Evolutionary conservation across 163 green algal genomes (phyloP).

Genomic region (Smithsoniella earleae): DNA sequence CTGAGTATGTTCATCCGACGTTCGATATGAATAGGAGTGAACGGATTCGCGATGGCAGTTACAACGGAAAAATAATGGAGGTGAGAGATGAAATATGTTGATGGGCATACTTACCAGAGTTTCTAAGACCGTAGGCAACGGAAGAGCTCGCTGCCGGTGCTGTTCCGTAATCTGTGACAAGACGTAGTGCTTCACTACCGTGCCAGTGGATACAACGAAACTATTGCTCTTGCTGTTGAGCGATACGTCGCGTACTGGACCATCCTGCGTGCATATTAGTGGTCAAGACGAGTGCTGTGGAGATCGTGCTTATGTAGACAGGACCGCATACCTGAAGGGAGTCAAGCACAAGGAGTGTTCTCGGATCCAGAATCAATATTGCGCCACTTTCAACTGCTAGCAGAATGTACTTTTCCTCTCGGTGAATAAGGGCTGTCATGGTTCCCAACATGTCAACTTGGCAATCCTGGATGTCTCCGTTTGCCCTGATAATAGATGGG

Average conservation of each 20-base stretch:
- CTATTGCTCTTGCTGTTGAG: background rate
- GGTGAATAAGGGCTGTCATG: background rate
- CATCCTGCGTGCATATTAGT: background rate
- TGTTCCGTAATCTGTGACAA: background rate
- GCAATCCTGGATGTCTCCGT: background rate
- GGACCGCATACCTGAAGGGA: background rate
- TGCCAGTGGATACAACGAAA: background rate
- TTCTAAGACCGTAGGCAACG: background rate
- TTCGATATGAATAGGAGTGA: no score
- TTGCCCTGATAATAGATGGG: background rate
- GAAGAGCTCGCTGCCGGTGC: background rate
- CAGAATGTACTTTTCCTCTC: background rate
- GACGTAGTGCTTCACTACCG: background rate
- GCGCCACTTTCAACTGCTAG: conserved; percentile 8
- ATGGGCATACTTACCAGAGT: background rate
- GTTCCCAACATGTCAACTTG: background rate
- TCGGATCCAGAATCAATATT: conserved; percentile 2
- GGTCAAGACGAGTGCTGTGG: background rate
- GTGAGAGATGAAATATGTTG: no score
- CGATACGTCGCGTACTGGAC: background rate
- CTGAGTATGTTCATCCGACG: no score
- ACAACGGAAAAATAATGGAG: no score
- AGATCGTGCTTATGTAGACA: background rate
- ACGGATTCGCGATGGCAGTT: no score
- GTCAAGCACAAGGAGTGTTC: background rate